phyloP scores from a whole-genome alignment of 768 basidiomycete species.

The Lactarius psammicola region DNA sequence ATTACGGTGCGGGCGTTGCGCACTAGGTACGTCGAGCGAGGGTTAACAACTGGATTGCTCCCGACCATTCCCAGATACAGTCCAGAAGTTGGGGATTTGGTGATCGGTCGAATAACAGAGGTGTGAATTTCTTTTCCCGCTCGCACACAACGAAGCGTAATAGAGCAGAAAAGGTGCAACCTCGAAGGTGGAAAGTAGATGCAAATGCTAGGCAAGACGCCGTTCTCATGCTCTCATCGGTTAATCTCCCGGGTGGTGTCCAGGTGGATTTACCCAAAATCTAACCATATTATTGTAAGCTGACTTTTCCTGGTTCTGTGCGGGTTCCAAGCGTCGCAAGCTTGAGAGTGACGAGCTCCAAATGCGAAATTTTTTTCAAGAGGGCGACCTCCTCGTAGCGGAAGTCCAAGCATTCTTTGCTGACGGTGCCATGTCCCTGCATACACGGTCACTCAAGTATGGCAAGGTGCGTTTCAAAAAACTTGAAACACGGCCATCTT shows the following conservation, averaged over 20 bases:
- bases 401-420: conserved; percentile 96
- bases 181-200: conserved; percentile 95
- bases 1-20: conserved; percentile 86
- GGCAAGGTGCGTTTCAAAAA: conserved; percentile 68
- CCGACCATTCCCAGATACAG: conserved; percentile 57
- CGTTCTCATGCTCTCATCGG: conserved; percentile 92
- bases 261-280: conserved; percentile 55
- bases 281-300: not conserved
- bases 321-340: conserved; percentile 77
- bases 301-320: not conserved
- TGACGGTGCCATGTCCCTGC: conserved; percentile 96
- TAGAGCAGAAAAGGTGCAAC: conserved; percentile 57
- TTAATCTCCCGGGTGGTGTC: conserved; percentile 96
- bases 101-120: conserved; percentile 95
- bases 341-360: conserved; percentile 97
- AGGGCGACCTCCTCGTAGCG: conserved; percentile 95
- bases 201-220: conserved; percentile 93
- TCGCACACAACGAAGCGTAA: not conserved
- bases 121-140: conserved; percentile 41
- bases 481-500: conserved; percentile 3
- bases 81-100: conserved; percentile 96
- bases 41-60: not conserved
- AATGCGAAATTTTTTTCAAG: conserved; percentile 97
- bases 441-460: conserved; percentile 93
- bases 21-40: conserved; percentile 58